Evolutionary conservation across 768 basidiomycete genomes (phyloP), one percentile per base, ranked within the genome.

Genomic region (Boletus huronensis): DNA sequence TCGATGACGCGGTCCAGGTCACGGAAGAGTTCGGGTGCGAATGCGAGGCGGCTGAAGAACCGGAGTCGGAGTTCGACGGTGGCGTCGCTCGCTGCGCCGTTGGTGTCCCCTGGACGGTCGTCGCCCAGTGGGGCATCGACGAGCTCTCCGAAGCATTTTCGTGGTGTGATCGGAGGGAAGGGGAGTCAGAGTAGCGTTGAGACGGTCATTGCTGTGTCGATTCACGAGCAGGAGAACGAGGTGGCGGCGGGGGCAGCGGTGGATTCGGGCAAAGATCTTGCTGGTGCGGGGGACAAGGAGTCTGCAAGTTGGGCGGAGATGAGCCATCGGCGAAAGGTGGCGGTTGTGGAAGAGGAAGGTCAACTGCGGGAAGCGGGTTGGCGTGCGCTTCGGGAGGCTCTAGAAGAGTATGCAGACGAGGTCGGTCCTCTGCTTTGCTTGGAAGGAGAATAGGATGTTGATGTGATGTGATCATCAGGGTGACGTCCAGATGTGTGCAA

Each of bases 401-500:
- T 90, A 35, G 86, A 89, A 54, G 70, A 71, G n/a, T 82, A 82
- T 63, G 80, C 82, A 2, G 83, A 85, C 54, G 74, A 82, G 72
- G 88, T 88, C 53, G 7, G 66, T 48, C 3, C 25, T 68, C 56
- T 17, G 39, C 17, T 51, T 42, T 28, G 3, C 26, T 21, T 10
- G 14, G 14, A 26, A 2, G 16, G 40, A 31, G 31, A 25, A 39
- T 5, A 34, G 7, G 35, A 25, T 8, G 11, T 31, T 58, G 26
- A 60, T 52, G 42, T 50, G 21, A 14, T 36, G 17, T 21, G 39
- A 55, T n/a, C 16, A 25, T 44, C 54, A 91, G 86, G 90, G 90
- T 14, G 85, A 93, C 62, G 74, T 90, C 1, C 90, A 91, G 63
- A 88, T 84, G 77, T 91, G 89, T 68, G 82, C 88, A 1, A 81